phyloP scores from a whole-genome alignment of 179 eudicot genomes.

The Heliamphora pulchella region DNA sequence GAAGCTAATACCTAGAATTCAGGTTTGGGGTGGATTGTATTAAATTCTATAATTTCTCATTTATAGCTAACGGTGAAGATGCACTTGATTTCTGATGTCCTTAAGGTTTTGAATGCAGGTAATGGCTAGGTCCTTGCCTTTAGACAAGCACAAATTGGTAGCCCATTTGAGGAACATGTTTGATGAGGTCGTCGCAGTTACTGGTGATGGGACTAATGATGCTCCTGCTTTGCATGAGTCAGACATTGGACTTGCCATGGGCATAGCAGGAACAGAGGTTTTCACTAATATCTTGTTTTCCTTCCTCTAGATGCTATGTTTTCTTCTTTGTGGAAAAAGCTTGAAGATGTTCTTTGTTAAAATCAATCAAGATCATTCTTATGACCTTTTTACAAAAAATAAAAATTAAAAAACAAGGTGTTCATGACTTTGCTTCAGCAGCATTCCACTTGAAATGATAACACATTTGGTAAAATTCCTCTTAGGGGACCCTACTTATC shows the following conservation, averaged over 20 bases:
- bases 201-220: slow-evolving; percentile 98
- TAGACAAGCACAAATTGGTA: slow-evolving; percentile 73
- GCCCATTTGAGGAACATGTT: slow-evolving; percentile 38
- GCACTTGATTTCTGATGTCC: slow-evolving; percentile 15
- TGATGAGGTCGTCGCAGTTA: slow-evolving; percentile 80
- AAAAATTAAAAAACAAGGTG: no score
- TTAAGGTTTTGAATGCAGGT: slow-evolving; percentile 38
- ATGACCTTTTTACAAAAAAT: background rate
- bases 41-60: background rate
- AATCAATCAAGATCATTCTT: background rate
- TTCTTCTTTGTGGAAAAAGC: background rate
- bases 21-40: slow-evolving; percentile 25
- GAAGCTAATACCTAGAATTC: slow-evolving; percentile 51
- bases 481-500: background rate
- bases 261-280: slow-evolving; percentile 98
- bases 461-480: background rate
- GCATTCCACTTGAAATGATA: background rate
- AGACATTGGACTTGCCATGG: slow-evolving; percentile 97
- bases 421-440: no score
- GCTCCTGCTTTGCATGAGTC: slow-evolving; percentile 94
- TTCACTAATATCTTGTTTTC: no score
- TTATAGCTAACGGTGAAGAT: background rate
- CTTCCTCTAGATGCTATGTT: background rate
- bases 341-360: background rate
- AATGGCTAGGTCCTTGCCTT: slow-evolving; percentile 90